Conservation (phyloP, 768 basidiomycete genomes). For the Candolleomyces eurysporus region DNA sequence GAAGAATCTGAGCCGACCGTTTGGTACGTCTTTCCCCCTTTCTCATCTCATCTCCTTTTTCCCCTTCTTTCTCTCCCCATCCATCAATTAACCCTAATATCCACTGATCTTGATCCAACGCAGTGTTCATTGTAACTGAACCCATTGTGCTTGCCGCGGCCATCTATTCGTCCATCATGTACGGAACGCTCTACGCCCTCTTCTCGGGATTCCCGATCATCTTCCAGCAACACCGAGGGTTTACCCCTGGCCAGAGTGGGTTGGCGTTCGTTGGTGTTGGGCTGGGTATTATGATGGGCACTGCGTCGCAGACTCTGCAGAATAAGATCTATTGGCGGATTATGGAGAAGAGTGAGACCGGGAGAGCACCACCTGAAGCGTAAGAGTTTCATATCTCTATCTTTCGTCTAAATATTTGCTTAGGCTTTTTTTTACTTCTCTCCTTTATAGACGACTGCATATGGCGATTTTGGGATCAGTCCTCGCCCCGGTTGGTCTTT, state of each 20-base stretch:
- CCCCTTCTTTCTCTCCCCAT: not conserved
- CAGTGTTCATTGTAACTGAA: conserved; percentile 60
- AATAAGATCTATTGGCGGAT: conserved; percentile 51
- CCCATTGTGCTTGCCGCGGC: conserved; percentile 60
- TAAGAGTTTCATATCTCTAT: conserved; percentile 23
- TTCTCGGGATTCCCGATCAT: conserved; percentile 64
- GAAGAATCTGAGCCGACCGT: conserved; percentile 54
- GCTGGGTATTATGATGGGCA: conserved; percentile 51
- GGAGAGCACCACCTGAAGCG: conserved; percentile 61
- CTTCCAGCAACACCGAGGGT: conserved; percentile 51
- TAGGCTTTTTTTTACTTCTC: not conserved
- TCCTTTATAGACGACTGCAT: conserved; percentile 49
- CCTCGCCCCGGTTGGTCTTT: conserved; percentile 54
- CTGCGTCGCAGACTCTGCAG: conserved; percentile 50
- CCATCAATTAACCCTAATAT: conserved; percentile 5
- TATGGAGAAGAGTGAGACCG: conserved; percentile 45
- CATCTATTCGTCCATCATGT: conserved; percentile 59
- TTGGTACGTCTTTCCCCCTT: conserved; percentile 30
- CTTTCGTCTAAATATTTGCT: not conserved
- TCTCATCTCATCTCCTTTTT: not conserved
- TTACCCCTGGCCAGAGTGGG: conserved; percentile 53
- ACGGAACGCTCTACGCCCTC: conserved; percentile 62
- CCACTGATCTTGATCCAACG: no score
- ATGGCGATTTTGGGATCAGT: conserved; percentile 53
- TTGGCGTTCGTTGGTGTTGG: conserved; percentile 68